Base-by-base conservation (phyloP, 2,329 filamentous ascomycete species). In the Aspergillus carbonarius region DNA sequence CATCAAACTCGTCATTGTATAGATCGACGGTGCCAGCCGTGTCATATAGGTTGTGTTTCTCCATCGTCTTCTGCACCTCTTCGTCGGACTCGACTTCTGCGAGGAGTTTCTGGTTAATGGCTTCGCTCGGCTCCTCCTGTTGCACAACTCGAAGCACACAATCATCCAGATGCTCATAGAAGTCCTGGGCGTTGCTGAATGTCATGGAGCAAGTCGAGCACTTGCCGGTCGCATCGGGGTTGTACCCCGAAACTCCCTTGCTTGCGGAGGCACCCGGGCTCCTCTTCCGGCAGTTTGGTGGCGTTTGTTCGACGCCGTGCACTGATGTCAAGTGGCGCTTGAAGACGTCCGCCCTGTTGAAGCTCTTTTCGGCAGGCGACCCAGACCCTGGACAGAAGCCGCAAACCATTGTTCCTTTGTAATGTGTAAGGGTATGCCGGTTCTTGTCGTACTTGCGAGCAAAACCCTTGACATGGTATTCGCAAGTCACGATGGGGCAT, bases 371-470 rank as follows among this genome's bases (percentile, higher is more conserved):
- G 1, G 90, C 89, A 7, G 92, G 85, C 4, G 92, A 93, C 4
- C 93, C 93, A 27, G 91, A 92, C 34, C 92, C 91, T 1, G 92
- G 91, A 69, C 93, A 96, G 79, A 96, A 97, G 30, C 92, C 92
- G 72, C 93, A 97, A 23, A 96, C 91, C 93, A 96, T 96, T 50
- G 91, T 96, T 40, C 93, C 93, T 79, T 96, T 96, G 84, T 96
- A 97, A 75, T 97, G 93, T 5, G 93, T 97, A 62, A 96, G 78
- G 5, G 92, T 96, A 75, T 97, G 93, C 46, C 93, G 83, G 78
- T 96, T 96, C 83, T 96, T 96, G 81, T 97, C 93, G 73, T 97
- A 97, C 78, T 96, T 96, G 68, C 93, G 85, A 10, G 93, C 92
- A 71, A 97, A 97, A 4, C 93, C 93, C 78, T 96, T 96, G 70